Conservation (phyloP, 306 rosid genomes). For the Quercus aquifolioides region DNA sequence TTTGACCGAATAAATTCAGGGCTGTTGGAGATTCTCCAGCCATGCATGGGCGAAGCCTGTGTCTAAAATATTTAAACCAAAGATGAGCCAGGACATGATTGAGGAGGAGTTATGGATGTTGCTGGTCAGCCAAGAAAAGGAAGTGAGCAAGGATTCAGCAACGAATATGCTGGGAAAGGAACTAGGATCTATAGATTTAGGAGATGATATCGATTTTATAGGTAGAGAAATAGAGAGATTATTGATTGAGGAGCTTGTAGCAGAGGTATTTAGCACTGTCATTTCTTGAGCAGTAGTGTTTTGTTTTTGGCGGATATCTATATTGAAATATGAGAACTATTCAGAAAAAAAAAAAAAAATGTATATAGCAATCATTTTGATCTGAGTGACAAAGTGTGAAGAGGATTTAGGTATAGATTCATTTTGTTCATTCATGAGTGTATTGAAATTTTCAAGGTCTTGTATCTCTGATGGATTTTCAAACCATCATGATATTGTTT, state of each 20-base stretch:
- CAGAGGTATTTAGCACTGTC: slow-evolving; percentile 49
- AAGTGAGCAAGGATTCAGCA: slow-evolving; percentile 31
- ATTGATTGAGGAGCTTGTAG: slow-evolving; percentile 59
- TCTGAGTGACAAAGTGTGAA: slow-evolving; percentile 26
- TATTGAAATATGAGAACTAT: neutral
- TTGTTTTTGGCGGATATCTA: slow-evolving; percentile 23
- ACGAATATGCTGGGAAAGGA: slow-evolving; percentile 46
- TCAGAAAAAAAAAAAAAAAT: slow-evolving; percentile 6
- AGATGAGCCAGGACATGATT: slow-evolving; percentile 37
- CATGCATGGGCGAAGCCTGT: slow-evolving; percentile 48
- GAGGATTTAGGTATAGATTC: slow-evolving; percentile 29
- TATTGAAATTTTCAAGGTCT: neutral
- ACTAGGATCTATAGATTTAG: slow-evolving; percentile 54
- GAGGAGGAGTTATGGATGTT: slow-evolving; percentile 75
- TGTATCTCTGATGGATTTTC: neutral
- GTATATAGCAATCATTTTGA: slow-evolving; percentile 34
- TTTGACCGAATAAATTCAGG: slow-evolving; percentile 73
- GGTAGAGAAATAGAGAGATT: slow-evolving; percentile 59
- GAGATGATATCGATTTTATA: slow-evolving; percentile 53
- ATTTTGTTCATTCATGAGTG: slow-evolving; percentile 32
- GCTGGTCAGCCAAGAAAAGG: slow-evolving; percentile 57
- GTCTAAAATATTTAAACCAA: slow-evolving; percentile 49
- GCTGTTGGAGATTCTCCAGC: slow-evolving; percentile 46
- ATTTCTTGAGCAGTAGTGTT: slow-evolving; percentile 23
- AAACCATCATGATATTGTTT: neutral